Percentiles rank a stretch among this genome's conserved stretches.
phyloP scores from a whole-genome alignment of 2,329 filamentous ascomycete genomes.

The Didymella pomorum region DNA sequence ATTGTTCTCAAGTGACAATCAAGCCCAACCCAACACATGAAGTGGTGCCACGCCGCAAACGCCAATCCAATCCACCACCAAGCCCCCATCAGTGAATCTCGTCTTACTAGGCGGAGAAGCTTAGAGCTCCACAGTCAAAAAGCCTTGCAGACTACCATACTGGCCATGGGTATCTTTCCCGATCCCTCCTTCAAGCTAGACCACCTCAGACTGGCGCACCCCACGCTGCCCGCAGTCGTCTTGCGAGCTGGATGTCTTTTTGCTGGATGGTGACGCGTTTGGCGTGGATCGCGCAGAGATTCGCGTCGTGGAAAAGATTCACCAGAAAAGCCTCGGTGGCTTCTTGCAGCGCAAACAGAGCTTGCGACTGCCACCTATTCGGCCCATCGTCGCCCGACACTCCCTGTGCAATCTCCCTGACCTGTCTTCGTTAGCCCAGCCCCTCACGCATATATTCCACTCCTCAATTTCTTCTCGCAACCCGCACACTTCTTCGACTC shows the following conservation, averaged over 20 bases:
- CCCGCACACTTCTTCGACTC: too few species aligned
- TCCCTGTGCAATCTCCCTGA: constrained; percentile 71
- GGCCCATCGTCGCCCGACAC: constrained; percentile 75
- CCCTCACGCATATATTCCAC: background rate
- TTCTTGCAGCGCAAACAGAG: constrained; percentile 97
- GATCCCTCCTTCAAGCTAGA: background rate
- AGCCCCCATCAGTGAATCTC: background rate
- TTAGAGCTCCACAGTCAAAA: background rate
- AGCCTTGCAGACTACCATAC: background rate
- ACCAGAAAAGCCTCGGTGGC: constrained; percentile 99
- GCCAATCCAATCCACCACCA: background rate
- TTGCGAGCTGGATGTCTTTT: constrained; percentile 97
- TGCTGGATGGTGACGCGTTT: constrained; percentile 99
- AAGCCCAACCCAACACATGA: constrained; percentile 2
- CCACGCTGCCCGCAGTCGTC: constrained; percentile 84
- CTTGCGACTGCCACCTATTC: constrained; percentile 85
- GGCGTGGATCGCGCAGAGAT: constrained; percentile 97
- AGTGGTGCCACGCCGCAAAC: constrained; percentile 14
- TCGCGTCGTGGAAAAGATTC: constrained; percentile 97
- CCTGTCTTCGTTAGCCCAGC: constrained; percentile 18
- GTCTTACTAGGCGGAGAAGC: background rate
- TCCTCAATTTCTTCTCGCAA: too few species aligned
- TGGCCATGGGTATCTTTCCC: background rate
- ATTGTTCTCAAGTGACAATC: constrained; percentile 4
- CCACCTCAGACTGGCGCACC: constrained; percentile 46